A percentile compares a stretch with the other conserved stretches of the same genome.
Evolutionary conservation across 2,329 filamentous ascomycete genomes (phyloP).

Genomic region (Geosmithia morbida): DNA sequence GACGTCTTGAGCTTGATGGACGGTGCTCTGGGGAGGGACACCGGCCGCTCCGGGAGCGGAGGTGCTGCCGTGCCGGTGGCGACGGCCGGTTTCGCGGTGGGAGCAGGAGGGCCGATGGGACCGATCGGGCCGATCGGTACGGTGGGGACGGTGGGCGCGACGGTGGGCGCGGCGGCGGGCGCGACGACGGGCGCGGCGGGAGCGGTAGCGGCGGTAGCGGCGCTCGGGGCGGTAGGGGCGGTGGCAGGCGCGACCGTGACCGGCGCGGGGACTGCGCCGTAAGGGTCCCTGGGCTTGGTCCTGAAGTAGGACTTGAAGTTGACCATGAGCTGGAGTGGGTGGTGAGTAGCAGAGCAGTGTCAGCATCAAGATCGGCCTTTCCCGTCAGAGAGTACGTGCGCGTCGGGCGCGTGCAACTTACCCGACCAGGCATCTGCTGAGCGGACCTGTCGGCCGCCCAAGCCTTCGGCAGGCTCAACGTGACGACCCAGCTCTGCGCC

Average conservation of each 20-base stretch:
- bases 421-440: conserved; percentile 19
- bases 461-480: conserved; percentile 23
- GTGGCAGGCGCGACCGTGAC: not conserved
- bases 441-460: conserved; percentile 22
- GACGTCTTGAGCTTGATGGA: conserved; percentile 21
- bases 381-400: too few relatives aligned
- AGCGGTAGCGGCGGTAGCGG: too few relatives aligned
- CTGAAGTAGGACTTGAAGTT: conserved; percentile 23
- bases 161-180: too few relatives aligned
- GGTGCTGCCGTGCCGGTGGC: conserved; percentile 1
- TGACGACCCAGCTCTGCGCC: conserved; percentile 24
- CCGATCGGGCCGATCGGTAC: too few relatives aligned
- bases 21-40: conserved; percentile 13
- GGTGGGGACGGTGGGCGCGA: too few relatives aligned
- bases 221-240: too few relatives aligned
- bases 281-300: conserved; percentile 16
- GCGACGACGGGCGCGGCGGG: conserved; percentile 4
- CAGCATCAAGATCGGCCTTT: too few relatives aligned
- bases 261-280: conserved; percentile 7
- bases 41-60: conserved; percentile 10
- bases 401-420: conserved; percentile 8
- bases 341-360: conserved; percentile 4
- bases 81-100: not conserved
- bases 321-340: conserved; percentile 16
- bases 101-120: not conserved